Percentiles rank a stretch among this genome's conserved stretches.
Evolutionary conservation across 2,329 filamentous ascomycete species (phyloP).

Genomic region (Diaporthe citri): DNA sequence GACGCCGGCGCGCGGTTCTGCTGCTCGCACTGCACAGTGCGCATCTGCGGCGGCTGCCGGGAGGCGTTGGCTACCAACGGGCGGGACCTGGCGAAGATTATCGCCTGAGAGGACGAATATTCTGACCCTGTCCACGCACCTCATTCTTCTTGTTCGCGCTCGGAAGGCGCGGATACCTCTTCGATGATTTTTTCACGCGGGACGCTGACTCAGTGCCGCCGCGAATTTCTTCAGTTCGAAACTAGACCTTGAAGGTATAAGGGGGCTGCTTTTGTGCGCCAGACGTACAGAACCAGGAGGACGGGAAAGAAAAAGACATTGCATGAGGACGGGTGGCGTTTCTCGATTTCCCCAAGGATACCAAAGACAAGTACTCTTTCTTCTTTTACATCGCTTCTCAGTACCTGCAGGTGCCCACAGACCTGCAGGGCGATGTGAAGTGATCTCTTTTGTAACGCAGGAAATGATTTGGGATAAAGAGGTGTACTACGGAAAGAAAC

Average conservation of each 20-base stretch:
- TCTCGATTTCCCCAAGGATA: slow-evolving; percentile 24
- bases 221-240: slow-evolving; percentile 2
- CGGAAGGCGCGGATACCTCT: background rate
- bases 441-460: slow-evolving; percentile 12
- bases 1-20: slow-evolving; percentile 60
- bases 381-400: background rate
- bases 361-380: slow-evolving; percentile 27
- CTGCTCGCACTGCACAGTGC: slow-evolving; percentile 64
- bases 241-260: slow-evolving; percentile 25
- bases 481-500: background rate
- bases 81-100: slow-evolving; percentile 57
- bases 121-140: background rate
- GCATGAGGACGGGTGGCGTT: slow-evolving; percentile 20
- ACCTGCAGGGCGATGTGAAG: background rate
- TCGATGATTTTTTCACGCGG: background rate
- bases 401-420: too few species aligned
- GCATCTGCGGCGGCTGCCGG: slow-evolving; percentile 64
- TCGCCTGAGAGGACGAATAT: slow-evolving; percentile 44
- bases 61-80: slow-evolving; percentile 56
- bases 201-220: background rate
- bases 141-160: background rate
- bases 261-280: background rate
- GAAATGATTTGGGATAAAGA: background rate
- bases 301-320: slow-evolving; percentile 2
- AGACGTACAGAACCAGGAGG: background rate